These are phyloP conservation scores for Rusavskia elegans DNA, from an alignment of 495 filamentous ascomycete genomes.

Conservation along the genomic window DNA sequence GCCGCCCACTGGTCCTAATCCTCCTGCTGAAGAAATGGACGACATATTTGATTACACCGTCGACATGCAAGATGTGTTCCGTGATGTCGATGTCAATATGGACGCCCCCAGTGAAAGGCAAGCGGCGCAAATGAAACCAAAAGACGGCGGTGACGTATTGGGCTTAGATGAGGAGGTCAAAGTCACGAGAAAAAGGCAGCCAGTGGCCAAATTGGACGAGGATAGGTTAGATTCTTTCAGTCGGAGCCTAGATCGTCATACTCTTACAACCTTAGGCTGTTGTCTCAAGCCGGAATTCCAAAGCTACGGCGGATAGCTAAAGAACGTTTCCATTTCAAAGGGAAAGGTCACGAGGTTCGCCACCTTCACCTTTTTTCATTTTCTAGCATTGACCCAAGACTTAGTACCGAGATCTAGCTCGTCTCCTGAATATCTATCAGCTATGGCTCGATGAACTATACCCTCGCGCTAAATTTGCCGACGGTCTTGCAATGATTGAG, in stretches of 20 bases:
- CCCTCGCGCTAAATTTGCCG: constrained; percentile 83
- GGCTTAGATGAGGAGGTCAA: constrained; percentile 82
- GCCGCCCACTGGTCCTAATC: neutral
- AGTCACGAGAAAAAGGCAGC: constrained; percentile 55
- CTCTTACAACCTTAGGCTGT: constrained; percentile 34
- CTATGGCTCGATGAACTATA: constrained; percentile 95
- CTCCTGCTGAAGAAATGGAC: constrained; percentile 25
- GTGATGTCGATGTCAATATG: constrained; percentile 22
- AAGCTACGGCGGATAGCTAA: constrained; percentile 59
- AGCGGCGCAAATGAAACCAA: constrained; percentile 17
- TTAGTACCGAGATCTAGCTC: constrained; percentile 72
- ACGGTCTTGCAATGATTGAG: constrained; percentile 83
- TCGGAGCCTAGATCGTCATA: neutral
- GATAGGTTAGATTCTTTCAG: constrained; percentile 33
- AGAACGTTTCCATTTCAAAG: constrained; percentile 63
- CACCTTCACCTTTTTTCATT: neutral
- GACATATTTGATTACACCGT: constrained; percentile 61
- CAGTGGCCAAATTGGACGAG: constrained; percentile 77
- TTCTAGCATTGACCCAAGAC: constrained; percentile 4
- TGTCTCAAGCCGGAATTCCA: constrained; percentile 69
- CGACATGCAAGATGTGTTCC: constrained; percentile 34
- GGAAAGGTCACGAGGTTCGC: constrained; percentile 79
- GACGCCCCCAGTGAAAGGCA: constrained; percentile 17
- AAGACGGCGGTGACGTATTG: constrained; percentile 26
- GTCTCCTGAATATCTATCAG: constrained; percentile 81